Evolutionary conservation across 352 stramenopile genomes (phyloP), one percentile per base, ranked within the genome.

Genomic region (Saprolegnia diclina): DNA sequence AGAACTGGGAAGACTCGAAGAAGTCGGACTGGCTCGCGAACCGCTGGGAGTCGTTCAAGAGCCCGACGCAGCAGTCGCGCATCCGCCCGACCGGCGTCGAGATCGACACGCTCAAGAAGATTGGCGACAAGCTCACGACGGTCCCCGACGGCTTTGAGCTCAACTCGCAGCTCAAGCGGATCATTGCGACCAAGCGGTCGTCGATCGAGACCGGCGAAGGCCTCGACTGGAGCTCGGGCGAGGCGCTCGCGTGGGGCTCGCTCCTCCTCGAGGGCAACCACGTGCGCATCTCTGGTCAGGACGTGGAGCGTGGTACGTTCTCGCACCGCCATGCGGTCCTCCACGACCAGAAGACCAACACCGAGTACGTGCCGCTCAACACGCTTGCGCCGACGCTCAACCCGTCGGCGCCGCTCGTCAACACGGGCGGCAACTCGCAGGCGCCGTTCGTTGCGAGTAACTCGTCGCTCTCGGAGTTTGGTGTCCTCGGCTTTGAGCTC

Each of bases 201-300:
- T 89, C 89, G 72, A 83, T 97, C 18, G 81, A 97, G 61, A 75
- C 74, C 9, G 77, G 79, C 22, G 76, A 90, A 37, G 95, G 86
- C 26, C 97, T 99, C 59, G 95, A 98, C 76, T 99, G 96, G 96
- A 96, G 90, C 64, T 97, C 93, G n/a, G 96, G 94, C 13, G 96
- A 99, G 80, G 89, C 90, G 24, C 79, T 99, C 50, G 96, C 96
- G 5, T 99, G 97, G 83, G 96, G 95, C 37, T 94, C 88, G 35
- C 77, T 99, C 13, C 75, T 98, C 24, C 71, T 98, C 10, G 95
- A 98, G 78, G 95, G 94, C 32, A 90, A 90, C 66, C 81, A 91
- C 71, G 84, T 92, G 54, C 81, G 84, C 66, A 88, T 90, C 64
- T 97, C 88, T 71, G 96, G 96, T 61, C 96, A 99, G 81, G 96